Evolutionary conservation across 78 protist species (phyloP), one percentile per base, ranked within the genome.

Genomic region (Polysphondylium violaceum): DNA sequence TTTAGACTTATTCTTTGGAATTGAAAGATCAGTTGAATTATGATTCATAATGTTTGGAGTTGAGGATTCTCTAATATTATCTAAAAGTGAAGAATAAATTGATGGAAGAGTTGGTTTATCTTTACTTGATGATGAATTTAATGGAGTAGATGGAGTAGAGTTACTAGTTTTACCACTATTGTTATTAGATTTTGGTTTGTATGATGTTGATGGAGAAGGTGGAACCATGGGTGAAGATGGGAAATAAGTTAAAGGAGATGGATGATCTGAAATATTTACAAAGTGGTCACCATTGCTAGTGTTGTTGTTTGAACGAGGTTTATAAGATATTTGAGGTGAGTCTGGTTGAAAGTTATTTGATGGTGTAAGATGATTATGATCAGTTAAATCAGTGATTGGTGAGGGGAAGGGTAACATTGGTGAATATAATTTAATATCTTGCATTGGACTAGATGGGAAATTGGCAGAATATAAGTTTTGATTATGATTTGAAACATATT

Each of bases 21-120:
- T 83, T 31, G 78, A 83, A 1, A 83, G 43, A 7, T 41, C n/a
- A 29, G 73, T 25, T 35, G 88, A 53, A 17, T 59, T 56, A 5
- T 64, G 88, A 23, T 83, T 23, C 90, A 83, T 83, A 31, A 83
- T 83, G 41, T 50, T 83, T 27, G 88, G 59, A 14, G 76, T 55
- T 17, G 21, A 40, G 0, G 27, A n/a, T 17, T 47, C 21, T 27
- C 17, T 43, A 21, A 68, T 83, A 29, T 31, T 61, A 2, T 83
- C 90, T 2, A 83, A 36, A 38, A 72, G 58, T n/a, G n/a, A n/a
- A 9, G 74, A 68, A 55, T 53, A 64, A 27, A 79, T 79, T 0
- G 89, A 79, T 33, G 77, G 65, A 19, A 50, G 58, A 5, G 69
- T 36, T 36, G 61, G 51, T 23, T 33, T 51, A 41, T 33, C 60